Percentiles rank a stretch among this genome's conserved stretches.
phyloP scores from a whole-genome alignment of 1,284 basidiomycete genomes.

The Tausonia pullulans region DNA sequence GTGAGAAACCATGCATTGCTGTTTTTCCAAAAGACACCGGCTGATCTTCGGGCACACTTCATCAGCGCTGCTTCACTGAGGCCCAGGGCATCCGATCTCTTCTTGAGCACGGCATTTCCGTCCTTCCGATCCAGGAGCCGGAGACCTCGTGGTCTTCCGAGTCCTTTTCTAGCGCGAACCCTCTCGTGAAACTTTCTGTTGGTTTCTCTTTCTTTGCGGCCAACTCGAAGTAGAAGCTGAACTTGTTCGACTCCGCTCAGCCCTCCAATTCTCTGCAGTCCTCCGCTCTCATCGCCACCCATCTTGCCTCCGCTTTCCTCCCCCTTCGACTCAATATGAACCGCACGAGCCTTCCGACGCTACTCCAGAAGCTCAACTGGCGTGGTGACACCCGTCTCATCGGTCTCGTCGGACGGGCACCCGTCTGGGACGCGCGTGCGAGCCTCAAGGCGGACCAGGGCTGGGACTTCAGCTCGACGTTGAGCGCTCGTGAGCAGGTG shows the following conservation, averaged over 20 bases:
- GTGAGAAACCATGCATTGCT: background rate
- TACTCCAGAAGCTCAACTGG: slow-evolving; percentile 46
- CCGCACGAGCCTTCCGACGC: slow-evolving; percentile 39
- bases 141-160: slow-evolving; percentile 31
- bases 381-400: slow-evolving; percentile 46
- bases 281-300: slow-evolving; percentile 55
- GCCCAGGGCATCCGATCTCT: background rate
- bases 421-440: slow-evolving; percentile 27
- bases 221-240: too few species aligned
- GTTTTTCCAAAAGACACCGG: background rate
- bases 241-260: slow-evolving; percentile 28
- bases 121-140: slow-evolving; percentile 47
- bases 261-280: slow-evolving; percentile 41
- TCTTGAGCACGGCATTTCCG: slow-evolving; percentile 41
- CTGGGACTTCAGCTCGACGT: slow-evolving; percentile 41
- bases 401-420: slow-evolving; percentile 48
- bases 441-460: slow-evolving; percentile 29
- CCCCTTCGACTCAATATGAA: slow-evolving; percentile 43
- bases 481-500: background rate
- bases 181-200: slow-evolving; percentile 34
- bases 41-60: slow-evolving; percentile 31
- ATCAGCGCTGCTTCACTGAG: slow-evolving; percentile 16
- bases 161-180: slow-evolving; percentile 38
- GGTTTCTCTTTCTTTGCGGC: slow-evolving; percentile 21
- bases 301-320: slow-evolving; percentile 53